Percentiles rank a stretch among this genome's conserved stretches.
Evolutionary conservation across 2,329 filamentous ascomycete genomes (phyloP).

Genomic region (Stachybotrys echinatus): DNA sequence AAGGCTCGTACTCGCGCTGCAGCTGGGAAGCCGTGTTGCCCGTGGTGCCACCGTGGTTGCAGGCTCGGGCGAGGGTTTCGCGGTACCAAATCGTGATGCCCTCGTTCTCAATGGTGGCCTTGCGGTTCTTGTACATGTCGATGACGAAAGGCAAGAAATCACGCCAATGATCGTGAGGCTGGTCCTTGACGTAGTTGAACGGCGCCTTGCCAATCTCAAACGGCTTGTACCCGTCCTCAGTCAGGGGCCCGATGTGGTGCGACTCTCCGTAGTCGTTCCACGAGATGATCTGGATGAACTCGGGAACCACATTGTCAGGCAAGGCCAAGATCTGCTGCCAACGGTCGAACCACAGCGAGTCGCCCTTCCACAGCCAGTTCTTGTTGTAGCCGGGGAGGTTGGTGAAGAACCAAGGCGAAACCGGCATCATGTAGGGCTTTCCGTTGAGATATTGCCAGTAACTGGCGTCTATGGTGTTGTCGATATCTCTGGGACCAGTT

Average conservation of each 20-base stretch:
- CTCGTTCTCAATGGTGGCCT: slow-evolving; percentile 13
- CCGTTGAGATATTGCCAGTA: not conserved
- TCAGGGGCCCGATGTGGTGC: not conserved
- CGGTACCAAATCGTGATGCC: slow-evolving; percentile 19
- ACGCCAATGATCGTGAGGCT: not conserved
- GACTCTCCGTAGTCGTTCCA: not conserved
- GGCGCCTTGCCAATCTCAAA: not conserved
- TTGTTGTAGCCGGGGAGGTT: not conserved
- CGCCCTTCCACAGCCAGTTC: not conserved
- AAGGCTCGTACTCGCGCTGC: slow-evolving; percentile 14
- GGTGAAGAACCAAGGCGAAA: not conserved
- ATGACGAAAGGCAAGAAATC: slow-evolving; percentile 23
- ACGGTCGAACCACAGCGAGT: not conserved
- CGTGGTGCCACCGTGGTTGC: slow-evolving; percentile 16
- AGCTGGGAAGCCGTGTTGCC: slow-evolving; percentile 20
- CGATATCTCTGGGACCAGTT: slow-evolving; percentile 6
- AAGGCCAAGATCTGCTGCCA: not conserved
- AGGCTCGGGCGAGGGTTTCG: slow-evolving; percentile 6
- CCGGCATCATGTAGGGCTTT: not conserved
- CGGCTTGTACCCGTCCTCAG: not conserved
- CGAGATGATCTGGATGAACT: not conserved
- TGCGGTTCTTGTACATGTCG: slow-evolving; percentile 24
- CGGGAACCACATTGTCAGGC: too few species aligned
- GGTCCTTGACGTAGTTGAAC: not conserved
- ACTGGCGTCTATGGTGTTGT: slow-evolving; percentile 5